Evolutionary conservation across 2,329 filamentous ascomycete genomes (phyloP).

Genomic region (Cladosporium austrohemisphaericum): DNA sequence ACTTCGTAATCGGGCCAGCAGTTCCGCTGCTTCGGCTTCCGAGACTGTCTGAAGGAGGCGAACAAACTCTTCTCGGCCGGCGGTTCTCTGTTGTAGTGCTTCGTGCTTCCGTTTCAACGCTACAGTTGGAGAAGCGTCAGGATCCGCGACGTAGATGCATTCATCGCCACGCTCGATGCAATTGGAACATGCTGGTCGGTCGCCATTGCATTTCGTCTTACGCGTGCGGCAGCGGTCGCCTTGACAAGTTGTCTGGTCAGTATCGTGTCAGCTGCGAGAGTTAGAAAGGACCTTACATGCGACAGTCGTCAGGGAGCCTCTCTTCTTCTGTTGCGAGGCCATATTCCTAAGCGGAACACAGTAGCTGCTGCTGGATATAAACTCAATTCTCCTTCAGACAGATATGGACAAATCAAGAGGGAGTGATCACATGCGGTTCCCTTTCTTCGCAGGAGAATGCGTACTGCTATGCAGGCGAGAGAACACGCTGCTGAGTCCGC

Average conservation of each 20-base stretch:
- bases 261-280: too few relatives aligned
- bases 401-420: too few relatives aligned
- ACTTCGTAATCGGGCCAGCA: not conserved
- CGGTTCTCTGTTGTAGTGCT: not conserved
- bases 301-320: too few relatives aligned
- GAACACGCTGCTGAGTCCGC: too few relatives aligned
- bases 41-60: not conserved
- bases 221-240: not conserved
- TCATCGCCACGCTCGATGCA: not conserved
- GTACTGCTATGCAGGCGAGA: too few relatives aligned
- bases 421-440: too few relatives aligned
- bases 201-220: not conserved
- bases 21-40: not conserved
- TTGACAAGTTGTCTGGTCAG: not conserved
- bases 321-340: not conserved
- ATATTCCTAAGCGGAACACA: not conserved
- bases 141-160: not conserved
- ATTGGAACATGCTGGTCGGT: not conserved
- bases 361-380: not conserved
- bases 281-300: too few relatives aligned
- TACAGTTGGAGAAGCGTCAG: not conserved
- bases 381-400: not conserved
- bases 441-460: too few relatives aligned
- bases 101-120: not conserved
- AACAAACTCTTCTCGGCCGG: not conserved